Percentiles rank a stretch among this genome's conserved stretches.
Evolutionary conservation across 2,329 filamentous ascomycete genomes (phyloP).

Genomic region (Ascochyta viciae-villosae): DNA sequence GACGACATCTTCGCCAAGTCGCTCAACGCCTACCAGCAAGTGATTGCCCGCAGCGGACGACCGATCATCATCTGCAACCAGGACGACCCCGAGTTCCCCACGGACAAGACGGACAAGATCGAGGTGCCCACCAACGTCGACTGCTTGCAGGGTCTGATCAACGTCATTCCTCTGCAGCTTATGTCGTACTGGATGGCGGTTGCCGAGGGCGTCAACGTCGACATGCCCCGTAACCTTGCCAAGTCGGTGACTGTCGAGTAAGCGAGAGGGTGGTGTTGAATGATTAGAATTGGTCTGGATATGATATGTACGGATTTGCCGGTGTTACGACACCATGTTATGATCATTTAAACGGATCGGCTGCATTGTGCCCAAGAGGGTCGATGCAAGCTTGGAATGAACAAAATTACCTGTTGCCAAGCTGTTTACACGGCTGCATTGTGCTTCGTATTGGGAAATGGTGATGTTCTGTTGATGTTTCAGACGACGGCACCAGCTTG

Average conservation of each 20-base stretch:
- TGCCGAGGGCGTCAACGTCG: constrained; percentile 93
- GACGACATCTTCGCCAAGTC: constrained; percentile 98
- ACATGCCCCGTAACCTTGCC: constrained; percentile 97
- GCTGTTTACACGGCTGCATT: not conserved
- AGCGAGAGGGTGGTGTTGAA: constrained; percentile 34
- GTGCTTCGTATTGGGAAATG: constrained; percentile 13
- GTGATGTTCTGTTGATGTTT: constrained; percentile 16
- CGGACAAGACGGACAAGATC: constrained; percentile 91
- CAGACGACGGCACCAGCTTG: not conserved
- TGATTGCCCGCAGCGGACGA: constrained; percentile 93
- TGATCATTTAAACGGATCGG: constrained; percentile 27
- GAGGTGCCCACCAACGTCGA: constrained; percentile 97
- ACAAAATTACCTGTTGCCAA: constrained; percentile 26
- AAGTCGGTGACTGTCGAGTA: constrained; percentile 99
- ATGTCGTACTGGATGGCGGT: constrained; percentile 99
- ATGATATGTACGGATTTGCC: constrained; percentile 32
- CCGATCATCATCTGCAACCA: constrained; percentile 99
- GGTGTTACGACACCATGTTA: constrained; percentile 31
- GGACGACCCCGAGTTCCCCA: constrained; percentile 84
- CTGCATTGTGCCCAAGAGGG: constrained; percentile 14
- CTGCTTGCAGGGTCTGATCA: constrained; percentile 92
- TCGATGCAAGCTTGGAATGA: constrained; percentile 19
- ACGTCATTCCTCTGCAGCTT: constrained; percentile 95
- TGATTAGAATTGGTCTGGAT: constrained; percentile 28
- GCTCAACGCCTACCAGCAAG: constrained; percentile 99